Base-by-base conservation (phyloP, 225 moss, liverwort and hornwort species). In the Pseudoscleropodium purum region DNA sequence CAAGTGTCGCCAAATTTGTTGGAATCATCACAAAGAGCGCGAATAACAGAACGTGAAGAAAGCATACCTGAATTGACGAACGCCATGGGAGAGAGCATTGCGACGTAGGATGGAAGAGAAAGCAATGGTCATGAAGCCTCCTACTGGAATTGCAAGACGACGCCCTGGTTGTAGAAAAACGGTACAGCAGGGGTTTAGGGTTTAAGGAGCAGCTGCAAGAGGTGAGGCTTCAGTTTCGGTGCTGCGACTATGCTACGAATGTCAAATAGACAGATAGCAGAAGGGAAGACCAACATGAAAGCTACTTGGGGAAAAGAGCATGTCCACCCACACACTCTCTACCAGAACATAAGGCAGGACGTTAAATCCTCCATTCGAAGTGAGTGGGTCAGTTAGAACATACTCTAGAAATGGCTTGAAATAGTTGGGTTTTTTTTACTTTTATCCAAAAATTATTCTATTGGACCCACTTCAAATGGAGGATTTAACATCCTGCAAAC, bases 41-140 rank as follows among this genome's bases (percentile, higher is more conserved):
- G 68, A 64, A 62, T 15, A 64, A 76, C 80, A 57, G 81, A 75
- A 75, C 52, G 62, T 19, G 66, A 56, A 79, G 64, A 89, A 43
- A 21, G 52, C 89, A 84, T 31, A 97, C 98, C 97, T 92, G 75
- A 95, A 95, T 96, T 95, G 96, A 81, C 94, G 93, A 79, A 97
- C 93, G 88, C 96, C 96, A 85, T 92, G 96, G 61, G 95, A 95
- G 87, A 96, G 93, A 33, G 96, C 93, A 88, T 90, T 92, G 66
- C 93, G 92, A 82, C 91, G 88, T 78, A 88, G 88, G 84, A 65
- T 92, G 81, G 91, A 92, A 79, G 87, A 91, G 64, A 75, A 74
- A 39, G 77, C 81, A 84, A 78, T 91, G 90, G 57, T 88, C 92
- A 92, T 92, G 88, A 85, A 90, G 84, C 84, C 79, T 74, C 79